Evolutionary conservation across 2,329 filamentous ascomycete genomes (phyloP).

Genomic region (Beauveria medogensis): DNA sequence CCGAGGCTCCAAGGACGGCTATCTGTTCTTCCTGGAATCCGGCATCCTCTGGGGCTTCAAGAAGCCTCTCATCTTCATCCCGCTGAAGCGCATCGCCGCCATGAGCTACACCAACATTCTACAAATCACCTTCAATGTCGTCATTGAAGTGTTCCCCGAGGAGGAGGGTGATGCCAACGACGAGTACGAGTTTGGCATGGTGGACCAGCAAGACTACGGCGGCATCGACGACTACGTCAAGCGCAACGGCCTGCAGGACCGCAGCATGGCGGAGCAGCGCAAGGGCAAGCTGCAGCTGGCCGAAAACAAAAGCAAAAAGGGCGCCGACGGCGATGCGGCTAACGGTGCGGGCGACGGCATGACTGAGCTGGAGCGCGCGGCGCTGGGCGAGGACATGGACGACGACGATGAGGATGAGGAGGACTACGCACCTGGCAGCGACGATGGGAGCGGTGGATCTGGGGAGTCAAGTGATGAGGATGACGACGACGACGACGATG

Average conservation of each 20-base stretch:
- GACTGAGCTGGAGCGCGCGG: slow-evolving; percentile 42
- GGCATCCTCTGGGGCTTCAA: slow-evolving; percentile 65
- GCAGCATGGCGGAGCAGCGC: slow-evolving; percentile 60
- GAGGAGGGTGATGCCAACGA: slow-evolving; percentile 41
- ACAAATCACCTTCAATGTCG: slow-evolving; percentile 61
- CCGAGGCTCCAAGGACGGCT: slow-evolving; percentile 61
- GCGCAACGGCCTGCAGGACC: slow-evolving; percentile 53
- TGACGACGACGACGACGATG: slow-evolving; percentile 42
- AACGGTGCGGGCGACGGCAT: slow-evolving; percentile 30
- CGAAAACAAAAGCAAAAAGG: slow-evolving; percentile 48
- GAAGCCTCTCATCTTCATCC: slow-evolving; percentile 58
- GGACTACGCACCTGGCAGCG: slow-evolving; percentile 56
- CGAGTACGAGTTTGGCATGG: slow-evolving; percentile 60
- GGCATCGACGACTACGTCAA: slow-evolving; percentile 58
- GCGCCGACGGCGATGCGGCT: slow-evolving; percentile 25
- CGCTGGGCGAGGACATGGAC: slow-evolving; percentile 46
- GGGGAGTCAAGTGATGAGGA: slow-evolving; percentile 43
- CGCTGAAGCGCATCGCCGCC: slow-evolving; percentile 50
- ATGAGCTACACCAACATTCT: slow-evolving; percentile 62
- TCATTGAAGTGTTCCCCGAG: slow-evolving; percentile 48
- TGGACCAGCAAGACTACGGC: slow-evolving; percentile 60
- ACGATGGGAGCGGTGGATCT: slow-evolving; percentile 51
- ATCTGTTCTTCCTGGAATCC: slow-evolving; percentile 56
- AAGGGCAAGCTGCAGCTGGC: slow-evolving; percentile 56
- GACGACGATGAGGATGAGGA: slow-evolving; percentile 55